Conservation (phyloP, 164 flowering plant species). For the Nymphaea colorata region DNA sequence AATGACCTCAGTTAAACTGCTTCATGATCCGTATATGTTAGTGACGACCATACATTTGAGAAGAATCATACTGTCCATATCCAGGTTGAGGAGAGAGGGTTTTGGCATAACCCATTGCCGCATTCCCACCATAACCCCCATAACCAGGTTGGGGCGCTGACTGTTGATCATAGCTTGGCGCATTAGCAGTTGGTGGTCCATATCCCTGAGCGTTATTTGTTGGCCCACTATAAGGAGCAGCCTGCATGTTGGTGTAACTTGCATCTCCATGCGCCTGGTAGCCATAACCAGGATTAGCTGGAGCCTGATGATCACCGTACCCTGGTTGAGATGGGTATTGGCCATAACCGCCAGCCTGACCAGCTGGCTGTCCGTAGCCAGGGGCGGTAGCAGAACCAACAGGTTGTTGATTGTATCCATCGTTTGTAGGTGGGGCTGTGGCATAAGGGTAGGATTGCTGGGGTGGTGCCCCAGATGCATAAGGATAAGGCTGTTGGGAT, state of each 20-base stretch:
- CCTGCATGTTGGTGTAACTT: conserved; percentile 8
- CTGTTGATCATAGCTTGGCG: conserved; percentile 52
- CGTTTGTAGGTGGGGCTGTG: conserved; percentile 15
- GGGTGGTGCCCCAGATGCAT: conserved; percentile 33
- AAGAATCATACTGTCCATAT: conserved; percentile 49
- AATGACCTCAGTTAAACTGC: too few species aligned
- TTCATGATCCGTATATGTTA: not conserved
- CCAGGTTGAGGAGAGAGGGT: conserved; percentile 51
- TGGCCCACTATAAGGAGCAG: conserved; percentile 3
- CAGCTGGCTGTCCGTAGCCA: conserved; percentile 31
- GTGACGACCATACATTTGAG: conserved; percentile 45
- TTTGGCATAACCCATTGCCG: conserved; percentile 36
- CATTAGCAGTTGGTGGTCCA: conserved; percentile 30
- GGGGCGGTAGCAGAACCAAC: conserved; percentile 30
- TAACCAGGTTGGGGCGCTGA: conserved; percentile 17
- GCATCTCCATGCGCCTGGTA: conserved; percentile 48
- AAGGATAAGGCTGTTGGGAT: conserved; percentile 52
- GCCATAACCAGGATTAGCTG: conserved; percentile 34
- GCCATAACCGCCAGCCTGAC: conserved; percentile 18
- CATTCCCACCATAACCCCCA: conserved; percentile 10
- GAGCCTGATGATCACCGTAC: conserved; percentile 49
- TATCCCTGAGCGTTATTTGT: conserved; percentile 21
- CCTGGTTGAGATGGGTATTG: conserved; percentile 47
- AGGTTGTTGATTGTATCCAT: conserved; percentile 30
- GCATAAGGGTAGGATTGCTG: conserved; percentile 58